Evolutionary conservation across 2,329 filamentous ascomycete species (phyloP).

Genomic region (Ploettnerulaceae sp.): DNA sequence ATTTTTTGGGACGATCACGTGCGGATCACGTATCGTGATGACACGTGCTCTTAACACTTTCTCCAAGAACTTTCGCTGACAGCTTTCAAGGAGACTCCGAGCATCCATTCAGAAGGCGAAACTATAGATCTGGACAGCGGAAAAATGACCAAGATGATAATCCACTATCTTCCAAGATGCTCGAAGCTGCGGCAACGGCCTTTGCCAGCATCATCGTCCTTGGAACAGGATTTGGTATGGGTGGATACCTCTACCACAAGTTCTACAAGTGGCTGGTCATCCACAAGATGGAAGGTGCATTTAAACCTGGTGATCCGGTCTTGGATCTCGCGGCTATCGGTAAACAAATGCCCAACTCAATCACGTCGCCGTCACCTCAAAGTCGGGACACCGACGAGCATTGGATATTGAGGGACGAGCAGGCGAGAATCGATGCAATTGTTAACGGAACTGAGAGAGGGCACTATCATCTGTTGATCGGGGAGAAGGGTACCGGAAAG

Average conservation of each 20-base stretch:
- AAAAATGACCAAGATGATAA: slow-evolving; percentile 18
- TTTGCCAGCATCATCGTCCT: slow-evolving; percentile 70
- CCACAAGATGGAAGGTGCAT: slow-evolving; percentile 89
- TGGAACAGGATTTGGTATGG: slow-evolving; percentile 57
- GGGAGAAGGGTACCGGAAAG: slow-evolving; percentile 95
- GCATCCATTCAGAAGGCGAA: background rate
- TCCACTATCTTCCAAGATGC: slow-evolving; percentile 50
- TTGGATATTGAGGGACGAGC: slow-evolving; percentile 83
- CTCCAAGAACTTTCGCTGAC: background rate
- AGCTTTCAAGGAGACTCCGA: slow-evolving; percentile 8
- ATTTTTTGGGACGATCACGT: too few species aligned
- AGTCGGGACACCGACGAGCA: slow-evolving; percentile 45
- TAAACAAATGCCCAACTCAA: slow-evolving; percentile 48
- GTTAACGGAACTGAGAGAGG: slow-evolving; percentile 67
- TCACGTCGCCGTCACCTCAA: slow-evolving; percentile 23
- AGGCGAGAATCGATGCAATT: slow-evolving; percentile 75
- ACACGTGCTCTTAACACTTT: background rate
- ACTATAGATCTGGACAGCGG: background rate
- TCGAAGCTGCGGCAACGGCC: slow-evolving; percentile 70
- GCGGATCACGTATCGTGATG: background rate
- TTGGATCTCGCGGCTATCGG: slow-evolving; percentile 69
- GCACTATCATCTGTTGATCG: slow-evolving; percentile 87
- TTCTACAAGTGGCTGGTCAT: slow-evolving; percentile 87
- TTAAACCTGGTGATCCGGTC: slow-evolving; percentile 86
- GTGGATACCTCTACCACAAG: slow-evolving; percentile 74